Percentiles rank a stretch among this genome's conserved stretches.
Evolutionary conservation across 2,329 filamentous ascomycete genomes (phyloP).

Genomic region (Cladophialophora exuberans): DNA sequence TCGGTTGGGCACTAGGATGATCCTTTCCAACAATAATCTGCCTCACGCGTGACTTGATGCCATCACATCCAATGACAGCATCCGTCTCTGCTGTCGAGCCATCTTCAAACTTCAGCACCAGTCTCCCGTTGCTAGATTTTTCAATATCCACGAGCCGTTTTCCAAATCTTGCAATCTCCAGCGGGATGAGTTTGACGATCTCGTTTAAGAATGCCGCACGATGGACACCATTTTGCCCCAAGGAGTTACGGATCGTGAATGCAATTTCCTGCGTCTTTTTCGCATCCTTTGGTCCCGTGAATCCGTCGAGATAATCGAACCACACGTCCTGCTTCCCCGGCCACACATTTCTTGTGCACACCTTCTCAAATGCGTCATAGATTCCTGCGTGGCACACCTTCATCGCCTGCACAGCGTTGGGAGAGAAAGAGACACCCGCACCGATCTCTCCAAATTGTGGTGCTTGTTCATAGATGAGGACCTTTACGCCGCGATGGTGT

Average conservation of each 20-base stretch:
- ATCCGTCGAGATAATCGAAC: slow-evolving; percentile 48
- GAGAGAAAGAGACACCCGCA: slow-evolving; percentile 54
- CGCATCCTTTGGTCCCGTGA: slow-evolving; percentile 29
- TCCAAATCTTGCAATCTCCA: slow-evolving; percentile 44
- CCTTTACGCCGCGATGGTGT: slow-evolving; percentile 30
- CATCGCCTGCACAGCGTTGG: slow-evolving; percentile 56
- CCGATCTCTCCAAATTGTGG: slow-evolving; percentile 55
- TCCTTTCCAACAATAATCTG: slow-evolving; percentile 56
- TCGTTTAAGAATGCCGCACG: slow-evolving; percentile 55
- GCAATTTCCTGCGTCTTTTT: slow-evolving; percentile 42
- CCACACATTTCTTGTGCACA: slow-evolving; percentile 36
- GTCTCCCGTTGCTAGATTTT: slow-evolving; percentile 28
- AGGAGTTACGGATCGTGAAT: slow-evolving; percentile 43
- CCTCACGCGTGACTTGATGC: slow-evolving; percentile 62
- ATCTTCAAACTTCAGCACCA: slow-evolving; percentile 49
- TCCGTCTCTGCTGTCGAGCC: slow-evolving; percentile 47
- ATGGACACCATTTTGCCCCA: slow-evolving; percentile 43
- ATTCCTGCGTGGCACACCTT: slow-evolving; percentile 48
- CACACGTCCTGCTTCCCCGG: slow-evolving; percentile 42
- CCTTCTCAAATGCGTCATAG: slow-evolving; percentile 45
- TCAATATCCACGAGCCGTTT: slow-evolving; percentile 41
- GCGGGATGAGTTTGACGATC: slow-evolving; percentile 52
- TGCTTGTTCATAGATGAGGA: slow-evolving; percentile 52
- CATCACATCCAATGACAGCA: slow-evolving; percentile 61
- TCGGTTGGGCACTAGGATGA: slow-evolving; percentile 47